Conservation (phyloP, 78 protist species). For the Protostelium mycophagum region DNA sequence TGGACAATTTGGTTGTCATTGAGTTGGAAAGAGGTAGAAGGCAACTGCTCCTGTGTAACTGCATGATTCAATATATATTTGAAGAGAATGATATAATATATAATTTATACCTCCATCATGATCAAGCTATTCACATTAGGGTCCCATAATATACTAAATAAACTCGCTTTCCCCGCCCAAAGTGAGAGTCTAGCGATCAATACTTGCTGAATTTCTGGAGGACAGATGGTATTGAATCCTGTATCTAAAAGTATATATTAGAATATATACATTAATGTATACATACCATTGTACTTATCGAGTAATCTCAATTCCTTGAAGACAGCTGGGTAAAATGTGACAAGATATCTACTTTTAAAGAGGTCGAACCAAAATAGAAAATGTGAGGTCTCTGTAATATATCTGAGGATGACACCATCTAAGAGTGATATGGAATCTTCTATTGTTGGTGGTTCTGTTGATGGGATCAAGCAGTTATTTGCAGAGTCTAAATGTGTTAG, state of each 20-base stretch:
- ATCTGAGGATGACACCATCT: not conserved
- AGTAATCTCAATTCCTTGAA: not conserved
- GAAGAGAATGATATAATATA: no score
- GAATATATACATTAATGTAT: not conserved
- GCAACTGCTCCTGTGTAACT: not conserved
- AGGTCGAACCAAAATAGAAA: not conserved
- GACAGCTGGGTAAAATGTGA: not conserved
- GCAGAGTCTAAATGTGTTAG: not conserved
- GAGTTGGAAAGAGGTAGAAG: not conserved
- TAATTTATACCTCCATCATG: not conserved
- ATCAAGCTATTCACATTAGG: not conserved
- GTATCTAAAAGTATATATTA: not conserved
- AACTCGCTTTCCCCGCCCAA: not conserved
- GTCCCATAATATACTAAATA: not conserved
- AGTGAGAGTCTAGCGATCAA: not conserved
- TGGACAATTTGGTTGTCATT: not conserved
- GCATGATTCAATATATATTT: not conserved
- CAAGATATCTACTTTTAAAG: not conserved
- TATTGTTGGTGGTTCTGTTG: not conserved
- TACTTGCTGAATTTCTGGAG: not conserved
- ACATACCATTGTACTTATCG: not conserved
- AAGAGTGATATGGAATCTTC: not conserved
- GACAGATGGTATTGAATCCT: not conserved
- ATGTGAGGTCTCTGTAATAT: not conserved
- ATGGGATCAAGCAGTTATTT: not conserved